Base-by-base conservation (phyloP, 2,329 filamentous ascomycete genomes). In the Pseudogymnoascus sp. region DNA sequence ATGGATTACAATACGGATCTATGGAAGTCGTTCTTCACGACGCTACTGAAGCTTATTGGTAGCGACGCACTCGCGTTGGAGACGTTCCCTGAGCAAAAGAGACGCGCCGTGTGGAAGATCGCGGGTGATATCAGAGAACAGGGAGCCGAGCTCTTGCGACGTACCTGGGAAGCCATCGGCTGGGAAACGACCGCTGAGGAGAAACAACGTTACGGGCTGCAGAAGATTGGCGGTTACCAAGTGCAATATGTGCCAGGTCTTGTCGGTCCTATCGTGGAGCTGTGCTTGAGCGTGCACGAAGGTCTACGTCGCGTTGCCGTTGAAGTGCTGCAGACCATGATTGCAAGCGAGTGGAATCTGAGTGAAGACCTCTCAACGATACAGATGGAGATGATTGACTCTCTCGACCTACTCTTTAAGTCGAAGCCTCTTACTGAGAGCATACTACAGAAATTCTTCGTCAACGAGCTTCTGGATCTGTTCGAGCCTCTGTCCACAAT, bases 101-200 rank as follows among this genome's bases (percentile, higher is more conserved):
- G 95, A 54, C 83, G 95, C 63, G 93, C 95, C 0, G 93, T 98
- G 1, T 99, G 96, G 95, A 99, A 98, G 78, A 97, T 99, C 73
- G 95, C 93, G 3, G 95, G 95, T 5, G 96, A 99, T 77, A 92
- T 99, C 61, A 85, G 95, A 64, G 93, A 98, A 75, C 85, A 92
- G 68, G 95, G 96, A 14, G 93, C 95, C 3, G 90, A 93, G 61
- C 80, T 99, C 7, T 79, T 99, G 36, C 86, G 89, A 66, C 84
- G 86, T 28, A 93, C 90, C 5, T 99, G 95, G 95, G 91, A 96
- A 73, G 90, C 92, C 16, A 96, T 99, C 67, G 95, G 96, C 11
- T 99, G 95, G 95, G 93, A 99, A 70, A 91, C 92, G 0, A 90
- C 84, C 34, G 76, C 81, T 1, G 93, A 98, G 65, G 93, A 97